These are phyloP conservation scores for Pythium chondricola DNA, from an alignment of 352 stramenopile species.

Conservation along the genomic window DNA sequence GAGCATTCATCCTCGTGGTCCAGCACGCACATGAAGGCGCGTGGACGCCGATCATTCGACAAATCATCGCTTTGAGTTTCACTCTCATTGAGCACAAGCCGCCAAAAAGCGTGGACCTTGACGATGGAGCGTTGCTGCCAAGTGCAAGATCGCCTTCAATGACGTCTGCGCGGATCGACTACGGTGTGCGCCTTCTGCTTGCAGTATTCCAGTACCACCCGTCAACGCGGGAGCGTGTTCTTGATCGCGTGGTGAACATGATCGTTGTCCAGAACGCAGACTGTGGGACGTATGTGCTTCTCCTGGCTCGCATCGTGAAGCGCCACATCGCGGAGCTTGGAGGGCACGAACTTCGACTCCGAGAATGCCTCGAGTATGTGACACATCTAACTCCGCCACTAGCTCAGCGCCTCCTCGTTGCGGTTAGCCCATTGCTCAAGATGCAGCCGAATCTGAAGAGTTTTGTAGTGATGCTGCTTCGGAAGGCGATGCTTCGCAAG, in stretches of 20 bases:
- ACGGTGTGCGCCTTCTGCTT: conserved; percentile 39
- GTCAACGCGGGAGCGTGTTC: conserved; percentile 22
- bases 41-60: conserved; percentile 25
- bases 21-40: conserved; percentile 25
- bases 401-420: conserved; percentile 24
- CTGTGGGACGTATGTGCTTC: conserved; percentile 22
- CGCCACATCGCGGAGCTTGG: conserved; percentile 35
- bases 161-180: conserved; percentile 22
- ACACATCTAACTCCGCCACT: conserved; percentile 27
- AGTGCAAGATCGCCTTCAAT: not conserved
- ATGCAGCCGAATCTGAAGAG: conserved; percentile 33
- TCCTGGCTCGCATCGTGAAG: conserved; percentile 33
- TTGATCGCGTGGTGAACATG: conserved; percentile 40
- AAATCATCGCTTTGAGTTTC: conserved; percentile 32
- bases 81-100: conserved; percentile 21
- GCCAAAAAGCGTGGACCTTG: conserved; percentile 18
- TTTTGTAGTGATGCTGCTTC: conserved; percentile 44
- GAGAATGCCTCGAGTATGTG: conserved; percentile 50
- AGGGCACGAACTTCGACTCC: conserved; percentile 21
- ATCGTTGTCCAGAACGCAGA: conserved; percentile 31
- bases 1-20: conserved; percentile 23
- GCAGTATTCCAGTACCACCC: conserved; percentile 39
- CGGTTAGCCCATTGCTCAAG: conserved; percentile 32
- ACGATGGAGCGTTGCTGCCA: not conserved
- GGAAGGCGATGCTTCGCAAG: conserved; percentile 60